Conservation (phyloP, 305 asterid species). For the Euphrasia arctica region DNA sequence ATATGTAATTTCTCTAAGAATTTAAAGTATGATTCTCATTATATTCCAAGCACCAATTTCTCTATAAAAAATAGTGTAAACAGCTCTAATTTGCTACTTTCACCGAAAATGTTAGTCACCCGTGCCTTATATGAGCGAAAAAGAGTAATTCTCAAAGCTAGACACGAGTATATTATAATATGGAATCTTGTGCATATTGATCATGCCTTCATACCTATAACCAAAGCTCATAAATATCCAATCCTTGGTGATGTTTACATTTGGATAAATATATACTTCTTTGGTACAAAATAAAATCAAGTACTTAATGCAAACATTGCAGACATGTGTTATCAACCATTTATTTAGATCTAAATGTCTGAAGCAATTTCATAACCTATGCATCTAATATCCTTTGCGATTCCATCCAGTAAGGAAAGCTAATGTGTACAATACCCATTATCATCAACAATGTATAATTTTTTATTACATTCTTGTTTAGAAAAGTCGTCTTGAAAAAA, state of each 20-base stretch:
- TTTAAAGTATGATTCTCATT: background rate
- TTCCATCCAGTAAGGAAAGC: background rate
- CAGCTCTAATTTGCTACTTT: background rate
- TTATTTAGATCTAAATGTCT: no score
- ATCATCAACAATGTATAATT: slow-evolving; percentile 6
- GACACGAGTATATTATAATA: background rate
- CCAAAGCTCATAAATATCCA: no score
- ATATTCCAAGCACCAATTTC: slow-evolving; percentile 3
- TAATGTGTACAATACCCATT: slow-evolving; percentile 7
- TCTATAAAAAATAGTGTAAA: background rate
- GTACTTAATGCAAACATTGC: slow-evolving; percentile 1
- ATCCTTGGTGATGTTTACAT: no score
- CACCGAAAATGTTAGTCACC: background rate
- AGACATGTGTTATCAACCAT: background rate
- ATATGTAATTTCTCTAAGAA: background rate
- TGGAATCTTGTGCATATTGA: no score
- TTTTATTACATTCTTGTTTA: slow-evolving; percentile 1
- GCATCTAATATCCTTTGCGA: background rate
- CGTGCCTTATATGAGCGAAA: no score
- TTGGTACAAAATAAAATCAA: background rate
- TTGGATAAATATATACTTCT: no score
- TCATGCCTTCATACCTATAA: no score
- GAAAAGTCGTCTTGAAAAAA: slow-evolving; percentile 4
- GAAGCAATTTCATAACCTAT: background rate
- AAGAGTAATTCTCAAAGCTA: slow-evolving; percentile 3